Conservation (phyloP, 2,329 filamentous ascomycete species). For the Ceratocystis huliohia region DNA sequence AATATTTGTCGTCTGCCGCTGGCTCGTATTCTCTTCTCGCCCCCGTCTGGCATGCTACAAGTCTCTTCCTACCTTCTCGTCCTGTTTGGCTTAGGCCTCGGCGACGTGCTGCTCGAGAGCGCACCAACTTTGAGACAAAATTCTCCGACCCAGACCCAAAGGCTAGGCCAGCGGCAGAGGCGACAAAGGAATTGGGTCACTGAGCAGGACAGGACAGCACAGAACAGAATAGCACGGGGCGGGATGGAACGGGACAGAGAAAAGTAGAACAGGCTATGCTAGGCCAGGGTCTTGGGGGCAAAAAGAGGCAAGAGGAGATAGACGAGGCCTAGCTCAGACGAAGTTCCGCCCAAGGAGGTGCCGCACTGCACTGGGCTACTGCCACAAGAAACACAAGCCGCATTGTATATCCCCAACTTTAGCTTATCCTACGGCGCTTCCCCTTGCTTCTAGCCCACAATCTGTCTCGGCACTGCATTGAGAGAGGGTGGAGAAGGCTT, state of each 20-base stretch:
- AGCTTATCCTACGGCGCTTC: not conserved
- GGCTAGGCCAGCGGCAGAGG: not conserved
- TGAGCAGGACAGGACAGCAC: not conserved
- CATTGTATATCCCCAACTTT: not conserved
- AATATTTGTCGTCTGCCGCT: not conserved
- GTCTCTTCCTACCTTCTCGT: not conserved
- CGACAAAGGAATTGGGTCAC: not conserved
- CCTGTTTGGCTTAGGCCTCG: not conserved
- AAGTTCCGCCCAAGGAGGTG: too few relatives aligned
- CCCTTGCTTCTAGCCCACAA: not conserved
- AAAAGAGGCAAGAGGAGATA: too few relatives aligned
- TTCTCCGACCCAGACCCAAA: constrained; percentile 4
- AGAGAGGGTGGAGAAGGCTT: not conserved
- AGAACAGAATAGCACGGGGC: not conserved
- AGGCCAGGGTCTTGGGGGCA: too few relatives aligned
- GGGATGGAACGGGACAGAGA: too few relatives aligned
- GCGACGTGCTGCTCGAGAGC: constrained; percentile 4
- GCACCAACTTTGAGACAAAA: constrained; percentile 8
- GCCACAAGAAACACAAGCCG: not conserved
- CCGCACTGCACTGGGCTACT: too few relatives aligned
- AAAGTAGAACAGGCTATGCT: too few relatives aligned
- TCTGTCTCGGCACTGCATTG: constrained; percentile 1
- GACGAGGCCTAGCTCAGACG: too few relatives aligned
- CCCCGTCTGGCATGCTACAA: not conserved
- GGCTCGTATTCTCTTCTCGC: not conserved